Evolutionary conservation across 1,284 basidiomycete genomes (phyloP).

Genomic region (Cronartium ribicola): DNA sequence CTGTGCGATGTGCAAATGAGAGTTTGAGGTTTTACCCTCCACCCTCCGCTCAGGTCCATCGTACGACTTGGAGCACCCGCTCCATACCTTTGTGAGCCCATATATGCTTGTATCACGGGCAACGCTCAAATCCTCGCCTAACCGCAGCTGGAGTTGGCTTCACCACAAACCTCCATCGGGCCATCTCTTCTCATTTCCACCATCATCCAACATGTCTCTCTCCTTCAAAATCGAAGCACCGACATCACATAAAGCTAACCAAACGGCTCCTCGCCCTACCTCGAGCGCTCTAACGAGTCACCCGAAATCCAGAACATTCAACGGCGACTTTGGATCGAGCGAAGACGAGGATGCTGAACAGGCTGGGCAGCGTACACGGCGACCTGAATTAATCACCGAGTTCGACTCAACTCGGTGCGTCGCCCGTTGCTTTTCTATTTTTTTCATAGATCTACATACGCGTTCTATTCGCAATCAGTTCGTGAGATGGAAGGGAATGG

Average conservation of each 20-base stretch:
- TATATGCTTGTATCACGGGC: no score
- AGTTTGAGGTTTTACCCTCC: no score
- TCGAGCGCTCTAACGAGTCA: no score
- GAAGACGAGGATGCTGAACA: constrained; percentile 7
- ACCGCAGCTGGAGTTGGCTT: not conserved
- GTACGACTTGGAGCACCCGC: no score
- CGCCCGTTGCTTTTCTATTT: not conserved
- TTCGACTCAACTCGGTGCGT: not conserved
- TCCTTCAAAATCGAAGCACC: constrained; percentile 28
- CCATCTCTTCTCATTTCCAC: no score
- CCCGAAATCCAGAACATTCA: not conserved
- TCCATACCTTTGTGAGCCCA: no score
- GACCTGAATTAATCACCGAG: not conserved
- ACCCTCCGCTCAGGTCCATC: no score
- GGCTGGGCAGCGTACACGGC: not conserved
- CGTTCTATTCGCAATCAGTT: no score
- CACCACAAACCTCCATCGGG: not conserved
- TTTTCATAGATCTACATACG: not conserved
- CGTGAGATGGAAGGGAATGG: no score
- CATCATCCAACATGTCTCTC: constrained; percentile 12
- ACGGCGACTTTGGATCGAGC: not conserved
- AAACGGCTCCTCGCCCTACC: not conserved
- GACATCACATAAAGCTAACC: not conserved
- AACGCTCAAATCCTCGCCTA: not conserved
- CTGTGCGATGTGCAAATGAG: no score